Percentiles rank a stretch among this genome's conserved stretches.
Conservation (phyloP, 75 land plant species). For the Cupressus sempervirens region DNA sequence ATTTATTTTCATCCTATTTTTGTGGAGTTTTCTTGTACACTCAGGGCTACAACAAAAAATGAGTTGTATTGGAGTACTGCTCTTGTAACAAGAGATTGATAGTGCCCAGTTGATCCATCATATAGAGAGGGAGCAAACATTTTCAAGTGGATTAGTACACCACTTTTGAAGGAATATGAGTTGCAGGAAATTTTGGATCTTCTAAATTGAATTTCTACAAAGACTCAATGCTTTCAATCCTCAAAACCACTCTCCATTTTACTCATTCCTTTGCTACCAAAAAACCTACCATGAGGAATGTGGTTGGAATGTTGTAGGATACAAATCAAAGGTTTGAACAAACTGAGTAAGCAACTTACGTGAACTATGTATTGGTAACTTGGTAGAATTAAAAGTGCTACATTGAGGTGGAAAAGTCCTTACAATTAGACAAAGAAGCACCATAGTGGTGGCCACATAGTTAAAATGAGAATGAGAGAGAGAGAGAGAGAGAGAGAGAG, state of each 20-base stretch:
- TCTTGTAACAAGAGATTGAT: constrained; percentile 17
- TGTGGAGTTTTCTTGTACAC: constrained; percentile 25
- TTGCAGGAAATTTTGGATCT: constrained; percentile 14
- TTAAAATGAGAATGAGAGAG: too few species aligned
- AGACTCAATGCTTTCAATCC: constrained; percentile 21
- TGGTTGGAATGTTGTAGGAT: constrained; percentile 17
- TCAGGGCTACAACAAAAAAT: constrained; percentile 20
- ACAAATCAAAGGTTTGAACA: constrained; percentile 15
- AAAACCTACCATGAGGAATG: constrained; percentile 27
- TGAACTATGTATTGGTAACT: too few species aligned
- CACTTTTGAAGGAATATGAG: constrained; percentile 11
- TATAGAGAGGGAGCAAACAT: constrained; percentile 20
- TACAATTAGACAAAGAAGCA: too few species aligned
- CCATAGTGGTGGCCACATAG: too few species aligned
- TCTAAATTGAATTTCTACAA: neutral
- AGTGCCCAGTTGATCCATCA: constrained; percentile 14
- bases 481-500: too few species aligned
- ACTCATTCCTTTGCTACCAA: constrained; percentile 16
- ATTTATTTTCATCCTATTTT: neutral
- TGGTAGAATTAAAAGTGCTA: too few species aligned
- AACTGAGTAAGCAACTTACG: too few species aligned
- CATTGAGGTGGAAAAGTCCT: neutral
- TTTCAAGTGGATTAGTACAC: constrained; percentile 22
- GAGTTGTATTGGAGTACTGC: constrained; percentile 22
- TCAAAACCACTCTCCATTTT: constrained; percentile 21